Base-by-base conservation (phyloP, 176 grass and related monocot species). In the Musa troglodytarum region DNA sequence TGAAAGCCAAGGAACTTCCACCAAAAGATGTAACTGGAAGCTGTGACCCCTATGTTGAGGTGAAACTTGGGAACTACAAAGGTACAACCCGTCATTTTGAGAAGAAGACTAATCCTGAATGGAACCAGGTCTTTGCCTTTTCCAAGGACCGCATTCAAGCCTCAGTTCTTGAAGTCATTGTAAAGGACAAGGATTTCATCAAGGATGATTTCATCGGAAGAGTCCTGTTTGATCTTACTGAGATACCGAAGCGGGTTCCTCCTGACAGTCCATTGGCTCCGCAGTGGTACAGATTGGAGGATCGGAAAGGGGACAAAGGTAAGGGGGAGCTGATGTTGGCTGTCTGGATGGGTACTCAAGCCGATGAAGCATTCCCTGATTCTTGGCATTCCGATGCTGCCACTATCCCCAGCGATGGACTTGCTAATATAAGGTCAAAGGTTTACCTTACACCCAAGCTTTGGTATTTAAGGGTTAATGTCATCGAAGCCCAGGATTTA, bases 301-400 rank as follows among this genome's bases (percentile, higher is more conserved):
- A 87, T 17, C 78, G 78, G 2, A 72, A 90, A 22, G 88, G 88
- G 6, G 84, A 87, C 53, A 90, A 90, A 58, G 81, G 66, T 24
- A 90, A 90, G 79, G 84, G 88, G 28, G 88, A 90, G 81, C 73
- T 90, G 75, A 90, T 90, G 88, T n/a, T 90, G 72, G 88, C 88
- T 84, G 88, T 90, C 84, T 90, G 88, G 88, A 90, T 90, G 88
- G 88, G 88, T 73, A 90, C 88, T 61, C 88, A 90, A 76, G 88
- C 88, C 11, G 88, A 90, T 79, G 88, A 90, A 75, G 81, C 84
- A 76, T 90, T 90, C 72, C 88, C 88, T 53, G 88, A 90, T 63
- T 84, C 88, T 69, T 90, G 88, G 88, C 88, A 90, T 54, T 90
- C 88, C 71, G 88, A 90, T 70, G 88, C 88, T 3, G 88, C 88